Conservation (phyloP, 2,329 filamentous ascomycete species). For the Paramyrothecium roridum region DNA sequence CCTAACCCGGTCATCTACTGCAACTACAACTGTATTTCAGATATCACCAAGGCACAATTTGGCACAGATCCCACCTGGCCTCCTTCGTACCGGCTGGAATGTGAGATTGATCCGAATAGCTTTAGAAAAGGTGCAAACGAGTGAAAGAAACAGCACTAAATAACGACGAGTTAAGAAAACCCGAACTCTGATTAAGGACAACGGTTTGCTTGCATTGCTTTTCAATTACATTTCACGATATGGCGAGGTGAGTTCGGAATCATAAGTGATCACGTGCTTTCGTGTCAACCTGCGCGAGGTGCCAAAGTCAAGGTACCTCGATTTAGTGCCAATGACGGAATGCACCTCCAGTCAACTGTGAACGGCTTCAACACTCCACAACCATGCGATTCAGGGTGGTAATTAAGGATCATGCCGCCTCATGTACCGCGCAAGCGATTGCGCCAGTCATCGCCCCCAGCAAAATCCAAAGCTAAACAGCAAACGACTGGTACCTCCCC, state of each 20-base stretch:
- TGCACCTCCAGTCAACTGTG: background rate
- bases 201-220: no score
- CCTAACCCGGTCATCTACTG: no score
- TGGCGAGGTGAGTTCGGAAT: background rate
- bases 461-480: slow-evolving; percentile 22
- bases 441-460: slow-evolving; percentile 40
- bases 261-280: background rate
- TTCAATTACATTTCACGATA: no score
- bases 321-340: background rate
- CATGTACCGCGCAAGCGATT: slow-evolving; percentile 64
- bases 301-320: background rate
- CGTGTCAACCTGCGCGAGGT: background rate
- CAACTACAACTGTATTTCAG: no score
- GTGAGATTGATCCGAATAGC: no score
- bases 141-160: no score
- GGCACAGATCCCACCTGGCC: no score
- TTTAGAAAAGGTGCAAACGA: no score
- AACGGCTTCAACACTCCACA: background rate
- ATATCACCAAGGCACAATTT: no score
- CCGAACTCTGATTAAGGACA: no score
- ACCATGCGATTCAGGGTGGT: background rate
- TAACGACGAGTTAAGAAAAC: no score
- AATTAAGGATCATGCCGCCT: slow-evolving; percentile 56
- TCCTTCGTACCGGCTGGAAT: no score
- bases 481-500: slow-evolving; percentile 13